Evolutionary conservation across 1,139 yeast genomes (phyloP), one percentile per base, ranked within the genome.

Genomic region (Taphrina deformans): DNA sequence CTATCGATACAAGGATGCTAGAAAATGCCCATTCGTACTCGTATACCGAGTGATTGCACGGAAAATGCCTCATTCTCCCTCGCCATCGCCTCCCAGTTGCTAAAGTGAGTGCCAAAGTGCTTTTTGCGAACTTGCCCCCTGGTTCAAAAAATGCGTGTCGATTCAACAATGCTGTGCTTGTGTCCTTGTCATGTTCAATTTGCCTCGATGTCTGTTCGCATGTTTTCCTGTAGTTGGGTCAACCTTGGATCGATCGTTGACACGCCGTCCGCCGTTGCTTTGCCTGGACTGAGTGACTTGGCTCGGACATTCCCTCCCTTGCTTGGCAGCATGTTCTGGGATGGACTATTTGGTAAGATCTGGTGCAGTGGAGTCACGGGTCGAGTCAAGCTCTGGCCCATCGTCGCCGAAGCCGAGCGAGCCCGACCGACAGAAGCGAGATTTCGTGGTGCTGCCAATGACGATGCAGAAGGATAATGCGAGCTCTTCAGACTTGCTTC

Each of bases 321-420:
- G 24, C 44, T 33, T 12, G 31, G 27, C 2, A 21, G 14, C 40
- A 31, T 26, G 35, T 38, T 40, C 24, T 35, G 58, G 9, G 31
- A 14, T 12, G 58, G 24, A 40, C 21, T 26, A n/a, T 53, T 40
- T 21, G 58, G 48, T 12, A 38, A 2, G 26, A 53, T 53, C 21
- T 53, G 58, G 23, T 53, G 58, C 48, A 53, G 48, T 10, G 58
- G 58, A 2, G 58, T 53, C 16, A 38, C 58, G 1, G 48, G 58
- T 7, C 58, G 29, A 7, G 58, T 6, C 21, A 53, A 12, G 33
- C 26, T 18, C 7, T 23, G 29, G 14, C 48, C 58, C 23, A 53
- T 21, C 14, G 44, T 53, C 23, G 58, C 45, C 14, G 58, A 35
- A 2, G 48, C 58, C 3, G 58, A 53, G 1, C 24, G 45, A 7